phyloP scores from a whole-genome alignment of 192 early-diverging fungal species.

The Coemansia sp. region DNA sequence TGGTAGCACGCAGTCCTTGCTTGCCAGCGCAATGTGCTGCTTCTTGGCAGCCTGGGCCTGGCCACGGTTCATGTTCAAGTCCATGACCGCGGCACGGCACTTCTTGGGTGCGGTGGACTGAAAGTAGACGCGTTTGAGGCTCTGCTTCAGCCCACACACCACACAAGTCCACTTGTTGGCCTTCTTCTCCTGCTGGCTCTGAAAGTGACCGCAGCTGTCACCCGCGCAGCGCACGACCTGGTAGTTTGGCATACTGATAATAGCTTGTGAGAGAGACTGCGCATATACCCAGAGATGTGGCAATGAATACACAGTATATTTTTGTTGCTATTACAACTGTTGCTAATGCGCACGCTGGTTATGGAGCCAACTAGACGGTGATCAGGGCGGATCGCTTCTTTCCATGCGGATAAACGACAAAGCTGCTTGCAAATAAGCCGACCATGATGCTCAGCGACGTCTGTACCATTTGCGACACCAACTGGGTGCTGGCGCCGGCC shows the following conservation, averaged over 20 bases:
- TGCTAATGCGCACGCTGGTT: too few species aligned
- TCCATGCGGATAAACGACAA: conserved; percentile 53
- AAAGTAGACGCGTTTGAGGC: conserved; percentile 37
- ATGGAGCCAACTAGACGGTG: conserved; percentile 41
- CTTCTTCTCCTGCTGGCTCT: conserved; percentile 53
- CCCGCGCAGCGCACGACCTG: conserved; percentile 47
- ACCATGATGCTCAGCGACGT: conserved; percentile 60
- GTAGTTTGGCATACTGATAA: conserved; percentile 34
- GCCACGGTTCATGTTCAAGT: conserved; percentile 45
- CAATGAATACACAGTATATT: too few species aligned
- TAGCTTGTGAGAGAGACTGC: neutral
- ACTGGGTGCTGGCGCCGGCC: conserved; percentile 28
- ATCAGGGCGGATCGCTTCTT: conserved; percentile 44
- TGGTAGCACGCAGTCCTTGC: neutral
- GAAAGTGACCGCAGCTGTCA: conserved; percentile 42
- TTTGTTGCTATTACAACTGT: too few species aligned
- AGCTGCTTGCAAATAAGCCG: conserved; percentile 61
- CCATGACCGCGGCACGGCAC: conserved; percentile 37
- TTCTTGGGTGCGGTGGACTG: conserved; percentile 39
- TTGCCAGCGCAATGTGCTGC: neutral
- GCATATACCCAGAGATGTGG: too few species aligned
- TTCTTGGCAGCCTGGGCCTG: conserved; percentile 4
- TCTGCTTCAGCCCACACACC: conserved; percentile 49
- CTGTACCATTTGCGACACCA: conserved; percentile 22
- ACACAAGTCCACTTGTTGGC: conserved; percentile 45